Base-by-base conservation (phyloP, 352 stramenopile species). In the Pythium sukuiense region DNA sequence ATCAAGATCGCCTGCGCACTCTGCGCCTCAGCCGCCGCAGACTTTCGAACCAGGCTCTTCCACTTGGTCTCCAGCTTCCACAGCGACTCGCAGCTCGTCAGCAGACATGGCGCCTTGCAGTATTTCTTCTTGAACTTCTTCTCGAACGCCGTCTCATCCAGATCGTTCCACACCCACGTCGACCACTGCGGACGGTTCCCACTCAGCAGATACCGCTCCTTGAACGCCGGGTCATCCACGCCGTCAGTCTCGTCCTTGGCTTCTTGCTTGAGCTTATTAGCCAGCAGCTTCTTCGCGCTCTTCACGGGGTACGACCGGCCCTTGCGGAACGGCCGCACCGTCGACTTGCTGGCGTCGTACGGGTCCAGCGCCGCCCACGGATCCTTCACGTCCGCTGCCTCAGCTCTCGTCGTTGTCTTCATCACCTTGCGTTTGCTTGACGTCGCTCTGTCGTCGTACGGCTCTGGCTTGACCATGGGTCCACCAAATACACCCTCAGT, bases 11-110 rank as follows among this genome's bases (percentile, higher is more conserved):
- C 81, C 33, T 92, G 63, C 0, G 83, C 86, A 18, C 79, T 90
- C 55, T 88, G 73, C 59, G 79, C 74, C 29, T 87, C 77, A 0
- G 80, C 76, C 3, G 76, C 83, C 46, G 81, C 70, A 11, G 48
- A 72, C 8, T 79, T 80, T 11, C 76, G 75, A 66, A 88, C 74
- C 14, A 88, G 64, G 24, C 67, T 74, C 30, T 77, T 77, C 85
- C 85, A 93, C 63, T 91, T 91, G 24, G 74, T 71, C 58, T 93
- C 85, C 20, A 85, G 63, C 33, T 77, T 72, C 85, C 85, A 93
- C 6, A 91, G 62, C 26, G 65, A 65, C 24, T 87, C 76, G 52
- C 74, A 87, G 41, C 46, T 88, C 50, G 79, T 87, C 33, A 77
- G 67, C 14, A 93, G 65, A 27, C 87, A 57, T 27, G 75, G 73